Evolutionary conservation across 768 basidiomycete species (phyloP).

Genomic region (Wakefieldia striispora): DNA sequence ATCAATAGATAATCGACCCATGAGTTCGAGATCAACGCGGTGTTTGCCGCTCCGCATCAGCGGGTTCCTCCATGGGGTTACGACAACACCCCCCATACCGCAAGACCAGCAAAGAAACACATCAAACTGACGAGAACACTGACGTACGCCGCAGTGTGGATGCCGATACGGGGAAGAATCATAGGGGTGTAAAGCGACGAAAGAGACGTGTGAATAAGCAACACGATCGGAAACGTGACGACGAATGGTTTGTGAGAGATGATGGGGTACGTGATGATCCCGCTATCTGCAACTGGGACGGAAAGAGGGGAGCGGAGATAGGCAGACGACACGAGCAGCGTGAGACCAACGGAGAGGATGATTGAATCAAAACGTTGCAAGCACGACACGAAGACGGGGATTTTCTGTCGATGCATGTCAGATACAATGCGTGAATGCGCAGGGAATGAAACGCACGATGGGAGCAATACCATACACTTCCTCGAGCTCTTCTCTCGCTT

Average conservation of each 20-base stretch:
- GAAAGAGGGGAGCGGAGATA: constrained; percentile 56
- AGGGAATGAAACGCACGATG: constrained; percentile 51
- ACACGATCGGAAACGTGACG: constrained; percentile 42
- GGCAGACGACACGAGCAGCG: constrained; percentile 48
- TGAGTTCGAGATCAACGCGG: neutral
- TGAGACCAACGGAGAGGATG: constrained; percentile 65
- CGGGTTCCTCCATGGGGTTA: constrained; percentile 15
- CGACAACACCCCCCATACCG: constrained; percentile 66
- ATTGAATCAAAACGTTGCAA: constrained; percentile 75
- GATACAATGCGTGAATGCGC: neutral
- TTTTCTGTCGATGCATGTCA: constrained; percentile 43
- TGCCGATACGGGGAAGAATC: constrained; percentile 68
- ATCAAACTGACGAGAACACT: constrained; percentile 65
- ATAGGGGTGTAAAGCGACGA: constrained; percentile 64
- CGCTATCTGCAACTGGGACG: constrained; percentile 20
- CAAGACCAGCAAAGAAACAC: constrained; percentile 69
- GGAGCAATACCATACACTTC: constrained; percentile 77
- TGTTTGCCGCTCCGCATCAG: neutral
- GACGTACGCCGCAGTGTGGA: constrained; percentile 74
- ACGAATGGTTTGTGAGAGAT: constrained; percentile 36
- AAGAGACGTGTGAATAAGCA: constrained; percentile 52
- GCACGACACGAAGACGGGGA: constrained; percentile 77
- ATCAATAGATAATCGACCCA: constrained; percentile 12
- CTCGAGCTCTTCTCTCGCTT: constrained; percentile 73
- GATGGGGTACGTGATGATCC: constrained; percentile 12